Percentiles rank a stretch among this genome's conserved stretches.
These are phyloP conservation scores for Trichoderma sp. DNA, from an alignment of 2,329 filamentous ascomycete species.

Conservation along the genomic window DNA sequence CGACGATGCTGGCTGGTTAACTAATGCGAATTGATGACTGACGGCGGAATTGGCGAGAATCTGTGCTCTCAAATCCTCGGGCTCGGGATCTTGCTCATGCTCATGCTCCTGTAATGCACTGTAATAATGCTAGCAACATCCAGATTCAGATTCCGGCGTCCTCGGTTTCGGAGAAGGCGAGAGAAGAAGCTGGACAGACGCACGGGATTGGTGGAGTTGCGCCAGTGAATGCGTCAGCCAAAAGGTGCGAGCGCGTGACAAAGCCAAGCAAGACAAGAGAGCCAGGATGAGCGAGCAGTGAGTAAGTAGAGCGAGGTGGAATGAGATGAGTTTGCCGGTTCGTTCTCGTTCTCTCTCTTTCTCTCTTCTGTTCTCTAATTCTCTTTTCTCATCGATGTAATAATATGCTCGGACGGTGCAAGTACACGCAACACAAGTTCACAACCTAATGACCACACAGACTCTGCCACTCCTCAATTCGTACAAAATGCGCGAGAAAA, in stretches of 20 bases:
- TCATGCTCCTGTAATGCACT: background rate
- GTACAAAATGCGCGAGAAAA: background rate
- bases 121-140: background rate
- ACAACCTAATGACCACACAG: background rate
- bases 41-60: background rate
- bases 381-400: background rate
- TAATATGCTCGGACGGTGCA: background rate
- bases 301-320: background rate
- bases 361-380: background rate
- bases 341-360: background rate
- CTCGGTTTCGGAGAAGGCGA: constrained; percentile 28
- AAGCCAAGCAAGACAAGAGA: background rate
- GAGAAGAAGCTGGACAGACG: constrained; percentile 18
- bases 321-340: background rate
- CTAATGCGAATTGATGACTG: background rate
- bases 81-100: background rate
- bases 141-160: background rate
- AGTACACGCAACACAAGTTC: background rate
- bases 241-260: constrained; percentile 16
- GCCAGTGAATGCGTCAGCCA: constrained; percentile 21
- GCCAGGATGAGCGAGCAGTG: background rate
- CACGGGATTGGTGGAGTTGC: constrained; percentile 20
- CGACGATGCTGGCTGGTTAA: background rate
- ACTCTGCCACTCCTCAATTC: background rate
- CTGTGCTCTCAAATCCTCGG: background rate